A percentile compares a stretch with the other conserved stretches of the same genome.
Conservation (phyloP, 331 rosid species). For the Malus hybrid region DNA sequence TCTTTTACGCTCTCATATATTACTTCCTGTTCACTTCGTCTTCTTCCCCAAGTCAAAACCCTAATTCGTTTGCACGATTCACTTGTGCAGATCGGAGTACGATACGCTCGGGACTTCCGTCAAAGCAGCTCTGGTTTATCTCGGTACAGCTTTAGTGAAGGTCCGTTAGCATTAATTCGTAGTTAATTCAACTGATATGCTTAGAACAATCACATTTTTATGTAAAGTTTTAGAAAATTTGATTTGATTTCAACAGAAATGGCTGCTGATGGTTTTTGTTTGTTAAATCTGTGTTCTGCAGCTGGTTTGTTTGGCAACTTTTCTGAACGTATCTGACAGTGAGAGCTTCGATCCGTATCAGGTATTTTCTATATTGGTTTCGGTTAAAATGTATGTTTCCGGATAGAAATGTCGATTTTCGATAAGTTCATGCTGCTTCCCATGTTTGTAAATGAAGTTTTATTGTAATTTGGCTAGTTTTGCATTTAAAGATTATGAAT, state of each 20-base stretch:
- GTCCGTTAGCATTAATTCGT: slow-evolving; percentile 44
- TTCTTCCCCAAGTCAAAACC: slow-evolving; percentile 3
- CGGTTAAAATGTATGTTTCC: neutral
- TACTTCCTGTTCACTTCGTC: neutral
- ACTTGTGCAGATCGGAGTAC: slow-evolving; percentile 73
- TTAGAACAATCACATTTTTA: neutral
- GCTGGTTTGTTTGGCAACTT: slow-evolving; percentile 97
- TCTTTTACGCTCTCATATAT: neutral
- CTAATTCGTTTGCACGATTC: neutral
- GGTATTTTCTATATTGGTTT: slow-evolving; percentile 32
- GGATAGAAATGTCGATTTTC: neutral
- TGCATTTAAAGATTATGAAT: too few relatives aligned
- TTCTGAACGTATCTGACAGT: slow-evolving; percentile 88
- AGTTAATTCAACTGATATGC: neutral
- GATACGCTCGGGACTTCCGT: slow-evolving; percentile 94
- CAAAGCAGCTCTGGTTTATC: slow-evolving; percentile 85
- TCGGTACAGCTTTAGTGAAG: slow-evolving; percentile 89
- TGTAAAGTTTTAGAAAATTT: neutral
- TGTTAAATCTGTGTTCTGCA: slow-evolving; percentile 15
- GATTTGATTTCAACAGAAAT: neutral
- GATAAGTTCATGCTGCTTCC: neutral
- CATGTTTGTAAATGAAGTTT: slow-evolving; percentile 3
- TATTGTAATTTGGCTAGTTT: neutral
- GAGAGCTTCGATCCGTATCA: slow-evolving; percentile 96
- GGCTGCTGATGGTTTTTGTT: neutral